Conservation (phyloP, 192 early-diverging fungal genomes). For the Backusella circina region DNA sequence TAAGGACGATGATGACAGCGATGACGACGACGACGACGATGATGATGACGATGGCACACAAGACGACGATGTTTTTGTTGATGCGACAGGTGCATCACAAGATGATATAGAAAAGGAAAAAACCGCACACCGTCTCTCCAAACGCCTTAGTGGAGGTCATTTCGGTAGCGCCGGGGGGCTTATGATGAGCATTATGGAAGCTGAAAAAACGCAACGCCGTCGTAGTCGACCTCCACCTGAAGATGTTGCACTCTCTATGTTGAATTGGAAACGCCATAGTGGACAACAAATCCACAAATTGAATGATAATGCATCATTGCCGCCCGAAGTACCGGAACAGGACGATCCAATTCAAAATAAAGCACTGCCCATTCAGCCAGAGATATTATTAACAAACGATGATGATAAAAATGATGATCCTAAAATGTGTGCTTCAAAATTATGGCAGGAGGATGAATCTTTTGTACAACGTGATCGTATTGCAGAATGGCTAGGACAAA, state of each 20-base stretch:
- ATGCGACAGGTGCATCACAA: slow-evolving; percentile 25
- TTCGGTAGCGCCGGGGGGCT: slow-evolving; percentile 38
- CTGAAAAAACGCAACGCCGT: neutral
- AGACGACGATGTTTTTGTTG: slow-evolving; percentile 28
- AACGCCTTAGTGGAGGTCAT: slow-evolving; percentile 36
- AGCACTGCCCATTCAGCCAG: neutral
- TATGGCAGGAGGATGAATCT: slow-evolving; percentile 41
- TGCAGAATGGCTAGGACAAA: slow-evolving; percentile 47
- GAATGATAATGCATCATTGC: neutral
- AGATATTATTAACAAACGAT: neutral
- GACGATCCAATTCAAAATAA: neutral
- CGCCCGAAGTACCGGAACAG: neutral
- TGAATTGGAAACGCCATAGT: slow-evolving; percentile 21
- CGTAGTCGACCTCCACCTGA: slow-evolving; percentile 10
- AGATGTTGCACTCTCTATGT: slow-evolving; percentile 9
- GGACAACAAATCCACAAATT: neutral
- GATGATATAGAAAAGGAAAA: slow-evolving; percentile 31
- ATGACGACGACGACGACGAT: neutral
- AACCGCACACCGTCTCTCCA: slow-evolving; percentile 20
- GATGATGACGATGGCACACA: neutral
- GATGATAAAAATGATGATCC: slow-evolving; percentile 11
- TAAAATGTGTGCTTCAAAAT: slow-evolving; percentile 11
- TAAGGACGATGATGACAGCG: neutral
- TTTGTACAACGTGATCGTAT: slow-evolving; percentile 44
- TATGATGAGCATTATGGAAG: slow-evolving; percentile 23